Evolutionary conservation across 179 eudicot genomes (phyloP), one percentile per base, ranked within the genome.

Genomic region (Dionaea muscipula): DNA sequence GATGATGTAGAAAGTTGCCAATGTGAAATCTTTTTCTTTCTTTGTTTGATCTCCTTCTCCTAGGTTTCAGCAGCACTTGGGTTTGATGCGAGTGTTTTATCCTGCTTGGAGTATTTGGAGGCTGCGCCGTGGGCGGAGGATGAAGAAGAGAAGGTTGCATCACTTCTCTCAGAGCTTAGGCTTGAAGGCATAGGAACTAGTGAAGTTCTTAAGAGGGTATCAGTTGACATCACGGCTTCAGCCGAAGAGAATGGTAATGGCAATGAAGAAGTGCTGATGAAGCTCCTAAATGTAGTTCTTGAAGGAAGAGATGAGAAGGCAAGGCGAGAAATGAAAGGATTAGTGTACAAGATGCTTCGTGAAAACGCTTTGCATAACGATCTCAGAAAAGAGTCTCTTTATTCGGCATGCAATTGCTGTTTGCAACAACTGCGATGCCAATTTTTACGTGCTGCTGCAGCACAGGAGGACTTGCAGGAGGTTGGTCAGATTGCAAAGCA

Each of bases 51-150:
- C 44, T 19, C 8, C 52, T 63, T 4, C 44, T 19, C 8, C 52
- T 63, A 91, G 98, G 95, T 91, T 65, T 91, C 98, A 27, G 82
- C 91, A 25, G 94, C 98, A 54, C 87, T 91, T 65, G 98, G 88
- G 44, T 91, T 91, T 70, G 90, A 84, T 72, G 98, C 95, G 9
- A 95, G 98, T 17, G 88, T 91, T 21, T 68, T 87, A 53, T 84
- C 95, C 17, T 91, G 94, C 57, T 81, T 91, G 75, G 98, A 87
- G 75, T 91, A 87, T 72, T 77, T 87, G 47, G 98, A 91, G 67
- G 98, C 95, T 46, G 98, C 98, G 19, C 98, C 98, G 22, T 91
- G 98, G 98, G 88, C 95, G 3, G 95, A 91, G 62, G 95, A 91
- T 39, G 98, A 91, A 61, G 98, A 91, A 68, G 91, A 84, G 51